Percentiles rank a stretch among this genome's conserved stretches.
Evolutionary conservation across 352 stramenopile genomes (phyloP).

Genomic region (Halophytophthora batemanensis): DNA sequence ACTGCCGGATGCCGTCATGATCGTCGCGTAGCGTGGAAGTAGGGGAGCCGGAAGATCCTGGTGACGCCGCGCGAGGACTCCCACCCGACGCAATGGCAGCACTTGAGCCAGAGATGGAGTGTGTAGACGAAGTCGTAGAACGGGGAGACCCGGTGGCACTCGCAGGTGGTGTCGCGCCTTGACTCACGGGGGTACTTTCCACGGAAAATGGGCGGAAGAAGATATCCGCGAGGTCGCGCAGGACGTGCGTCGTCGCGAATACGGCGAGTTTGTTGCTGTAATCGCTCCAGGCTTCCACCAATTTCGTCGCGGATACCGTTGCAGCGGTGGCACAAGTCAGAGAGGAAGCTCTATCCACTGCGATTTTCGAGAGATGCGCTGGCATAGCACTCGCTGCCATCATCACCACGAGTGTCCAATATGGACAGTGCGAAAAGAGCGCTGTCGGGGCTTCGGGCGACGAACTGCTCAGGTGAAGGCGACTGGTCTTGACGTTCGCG

Average conservation of each 20-base stretch:
- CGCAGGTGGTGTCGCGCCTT: conserved; percentile 1
- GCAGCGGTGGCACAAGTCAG: conserved; percentile 16
- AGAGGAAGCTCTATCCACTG: conserved; percentile 27
- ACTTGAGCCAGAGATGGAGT: neutral
- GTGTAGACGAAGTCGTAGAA: conserved; percentile 19
- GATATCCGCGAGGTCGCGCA: conserved; percentile 59
- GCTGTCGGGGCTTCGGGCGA: conserved; percentile 18
- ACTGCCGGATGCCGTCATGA: conserved; percentile 33
- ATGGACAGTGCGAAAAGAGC: conserved; percentile 66
- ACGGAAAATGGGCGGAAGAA: conserved; percentile 57
- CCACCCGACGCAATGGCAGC: conserved; percentile 7
- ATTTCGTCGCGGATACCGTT: conserved; percentile 29
- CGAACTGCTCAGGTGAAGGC: conserved; percentile 42
- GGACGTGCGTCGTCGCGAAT: conserved; percentile 47
- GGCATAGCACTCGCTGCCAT: conserved; percentile 51
- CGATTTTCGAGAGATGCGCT: conserved; percentile 54
- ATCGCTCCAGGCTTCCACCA: conserved; percentile 55
- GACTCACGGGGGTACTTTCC: conserved; percentile 14
- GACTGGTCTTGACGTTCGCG: conserved; percentile 64
- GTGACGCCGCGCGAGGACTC: conserved; percentile 20
- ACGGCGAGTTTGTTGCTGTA: conserved; percentile 53
- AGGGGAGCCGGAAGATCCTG: conserved; percentile 15
- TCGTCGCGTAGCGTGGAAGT: conserved; percentile 20
- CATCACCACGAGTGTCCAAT: conserved; percentile 64
- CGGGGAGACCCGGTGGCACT: conserved; percentile 10